A percentile compares a stretch with the other conserved stretches of the same genome.
Evolutionary conservation across 2,329 filamentous ascomycete species (phyloP).

Genomic region (Ophiognomonia clavigignenti-juglandacearum): DNA sequence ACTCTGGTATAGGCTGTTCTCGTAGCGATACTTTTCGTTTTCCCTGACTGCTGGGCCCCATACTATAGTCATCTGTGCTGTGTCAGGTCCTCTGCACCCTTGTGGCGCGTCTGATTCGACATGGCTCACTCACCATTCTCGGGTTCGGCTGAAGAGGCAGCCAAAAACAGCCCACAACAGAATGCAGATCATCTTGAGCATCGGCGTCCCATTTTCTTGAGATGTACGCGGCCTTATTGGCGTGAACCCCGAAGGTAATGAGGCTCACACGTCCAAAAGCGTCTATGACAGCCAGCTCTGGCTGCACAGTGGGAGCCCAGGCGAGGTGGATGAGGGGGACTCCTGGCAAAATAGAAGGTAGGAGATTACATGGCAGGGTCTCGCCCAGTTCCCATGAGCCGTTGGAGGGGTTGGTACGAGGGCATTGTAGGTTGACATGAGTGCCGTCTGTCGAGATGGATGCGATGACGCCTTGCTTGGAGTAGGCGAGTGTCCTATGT

Average conservation of each 20-base stretch:
- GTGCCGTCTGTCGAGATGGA: constrained; percentile 70
- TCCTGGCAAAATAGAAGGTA: constrained; percentile 56
- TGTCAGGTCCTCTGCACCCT: neutral
- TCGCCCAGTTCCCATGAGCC: constrained; percentile 74
- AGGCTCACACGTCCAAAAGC: constrained; percentile 72
- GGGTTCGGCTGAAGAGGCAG: constrained; percentile 48
- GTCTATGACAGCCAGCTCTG: constrained; percentile 82
- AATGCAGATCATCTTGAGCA: constrained; percentile 66
- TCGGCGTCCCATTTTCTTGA: constrained; percentile 62
- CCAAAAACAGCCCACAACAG: constrained; percentile 84
- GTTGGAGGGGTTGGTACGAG: constrained; percentile 63
- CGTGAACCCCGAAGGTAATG: constrained; percentile 62
- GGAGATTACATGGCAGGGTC: constrained; percentile 57
- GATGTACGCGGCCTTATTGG: constrained; percentile 64
- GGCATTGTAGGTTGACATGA: constrained; percentile 65
- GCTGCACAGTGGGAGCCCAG: constrained; percentile 69
- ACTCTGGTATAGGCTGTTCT: constrained; percentile 59
- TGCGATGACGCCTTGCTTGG: constrained; percentile 79
- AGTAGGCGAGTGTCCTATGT: constrained; percentile 76
- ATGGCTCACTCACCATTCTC: neutral
- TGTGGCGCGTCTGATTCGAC: constrained; percentile 21
- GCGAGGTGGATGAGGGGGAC: constrained; percentile 72
- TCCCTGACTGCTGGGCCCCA: constrained; percentile 62
- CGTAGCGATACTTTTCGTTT: constrained; percentile 62
- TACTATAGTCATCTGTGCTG: constrained; percentile 38